Percentiles rank a stretch among this genome's conserved stretches.
These are phyloP conservation scores for Wickerhamiella vanderwaltii DNA, from an alignment of 805 yeast genomes.

Conservation along the genomic window DNA sequence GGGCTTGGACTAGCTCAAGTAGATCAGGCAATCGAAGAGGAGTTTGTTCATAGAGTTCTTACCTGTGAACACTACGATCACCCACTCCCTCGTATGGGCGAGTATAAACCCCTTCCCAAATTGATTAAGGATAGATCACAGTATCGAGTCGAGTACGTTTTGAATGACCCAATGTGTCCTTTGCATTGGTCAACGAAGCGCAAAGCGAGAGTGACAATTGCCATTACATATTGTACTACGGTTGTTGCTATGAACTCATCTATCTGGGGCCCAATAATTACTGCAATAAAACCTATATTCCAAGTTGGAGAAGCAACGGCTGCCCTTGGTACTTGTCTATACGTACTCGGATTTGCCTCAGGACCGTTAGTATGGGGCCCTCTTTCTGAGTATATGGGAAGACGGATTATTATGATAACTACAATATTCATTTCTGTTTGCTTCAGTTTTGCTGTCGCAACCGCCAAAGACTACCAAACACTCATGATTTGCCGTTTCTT, in stretches of 20 bases:
- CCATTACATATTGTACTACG: conserved; percentile 14
- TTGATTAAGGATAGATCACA: conserved; percentile 5
- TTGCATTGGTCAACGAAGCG: conserved; percentile 25
- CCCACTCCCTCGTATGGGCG: conserved; percentile 12
- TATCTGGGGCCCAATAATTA: conserved; percentile 30
- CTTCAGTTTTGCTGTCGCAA: conserved; percentile 57
- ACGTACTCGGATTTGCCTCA: conserved; percentile 52
- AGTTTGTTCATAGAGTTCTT: conserved; percentile 1
- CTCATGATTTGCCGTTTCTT: conserved; percentile 63
- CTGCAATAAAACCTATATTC: conserved; percentile 25
- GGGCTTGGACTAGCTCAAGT: no score
- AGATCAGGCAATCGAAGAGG: conserved; percentile 3
- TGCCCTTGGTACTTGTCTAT: conserved; percentile 44
- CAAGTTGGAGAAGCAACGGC: conserved; percentile 30
- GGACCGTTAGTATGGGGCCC: conserved; percentile 63
- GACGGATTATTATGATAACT: conserved; percentile 42
- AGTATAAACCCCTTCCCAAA: conserved; percentile 5
- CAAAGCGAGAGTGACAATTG: not conserved
- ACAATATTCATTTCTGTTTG: conserved; percentile 40
- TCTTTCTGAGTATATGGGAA: conserved; percentile 36
- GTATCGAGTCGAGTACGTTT: conserved; percentile 13
- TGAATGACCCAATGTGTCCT: conserved; percentile 30
- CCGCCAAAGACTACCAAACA: conserved; percentile 61
- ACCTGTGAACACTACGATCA: not conserved
- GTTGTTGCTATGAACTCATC: conserved; percentile 9